Percentiles rank a stretch among this genome's conserved stretches.
Conservation (phyloP, 2,329 filamentous ascomycete species). For the Alternaria triticina region DNA sequence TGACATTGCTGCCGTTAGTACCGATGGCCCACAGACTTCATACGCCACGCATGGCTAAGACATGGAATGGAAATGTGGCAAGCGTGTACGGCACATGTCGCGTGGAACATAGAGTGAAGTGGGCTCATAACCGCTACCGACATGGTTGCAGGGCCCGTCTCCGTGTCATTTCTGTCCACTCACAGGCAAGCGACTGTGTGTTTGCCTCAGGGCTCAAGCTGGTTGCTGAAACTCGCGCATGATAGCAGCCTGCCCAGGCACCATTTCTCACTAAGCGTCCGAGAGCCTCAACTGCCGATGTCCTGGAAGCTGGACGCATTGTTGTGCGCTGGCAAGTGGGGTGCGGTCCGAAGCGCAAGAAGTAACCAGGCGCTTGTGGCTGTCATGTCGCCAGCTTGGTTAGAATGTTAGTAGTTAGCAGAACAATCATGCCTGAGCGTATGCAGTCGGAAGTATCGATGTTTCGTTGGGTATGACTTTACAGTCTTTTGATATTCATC, state of each 20-base stretch:
- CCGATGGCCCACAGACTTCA: conserved; percentile 37
- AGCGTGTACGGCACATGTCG: conserved; percentile 34
- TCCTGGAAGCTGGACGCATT: not conserved
- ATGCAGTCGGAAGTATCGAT: not conserved
- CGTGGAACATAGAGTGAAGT: conserved; percentile 16
- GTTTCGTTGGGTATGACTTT: conserved; percentile 8
- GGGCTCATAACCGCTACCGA: conserved; percentile 18
- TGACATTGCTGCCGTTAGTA: conserved; percentile 31
- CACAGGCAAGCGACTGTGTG: conserved; percentile 5
- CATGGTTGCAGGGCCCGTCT: conserved; percentile 6
- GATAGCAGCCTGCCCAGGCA: conserved; percentile 48
- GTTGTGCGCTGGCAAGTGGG: not conserved
- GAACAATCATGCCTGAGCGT: not conserved
- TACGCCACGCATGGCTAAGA: conserved; percentile 38
- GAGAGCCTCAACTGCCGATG: conserved; percentile 7
- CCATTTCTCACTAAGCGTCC: conserved; percentile 6
- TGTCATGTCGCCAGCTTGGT: not conserved
- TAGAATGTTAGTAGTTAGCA: not conserved
- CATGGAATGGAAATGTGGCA: conserved; percentile 18
- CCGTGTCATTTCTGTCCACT: conserved; percentile 9
- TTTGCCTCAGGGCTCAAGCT: conserved; percentile 53
- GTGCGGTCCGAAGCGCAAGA: conserved; percentile 3
- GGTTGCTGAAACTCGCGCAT: conserved; percentile 71
- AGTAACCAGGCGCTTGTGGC: not conserved
- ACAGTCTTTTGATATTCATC: conserved; percentile 32